Evolutionary conservation across 164 flowering plant species (phyloP).

Genomic region (Houttuynia cordata): DNA sequence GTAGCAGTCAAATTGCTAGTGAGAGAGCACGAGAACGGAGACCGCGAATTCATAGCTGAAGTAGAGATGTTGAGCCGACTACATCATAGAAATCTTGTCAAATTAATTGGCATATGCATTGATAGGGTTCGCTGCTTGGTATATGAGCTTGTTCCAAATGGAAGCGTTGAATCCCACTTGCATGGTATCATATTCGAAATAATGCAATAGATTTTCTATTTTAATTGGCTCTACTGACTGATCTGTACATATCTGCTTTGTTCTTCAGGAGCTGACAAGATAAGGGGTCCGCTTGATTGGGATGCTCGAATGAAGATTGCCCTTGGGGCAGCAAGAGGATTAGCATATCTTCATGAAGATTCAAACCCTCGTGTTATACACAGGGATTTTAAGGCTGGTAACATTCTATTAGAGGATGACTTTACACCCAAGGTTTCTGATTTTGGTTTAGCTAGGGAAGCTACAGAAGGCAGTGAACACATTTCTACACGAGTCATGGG

Average conservation of each 20-base stretch:
- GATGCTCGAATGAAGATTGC: conserved; percentile 91
- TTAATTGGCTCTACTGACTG: background rate
- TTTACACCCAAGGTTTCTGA: conserved; percentile 97
- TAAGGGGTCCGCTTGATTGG: conserved; percentile 66
- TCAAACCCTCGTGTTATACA: conserved; percentile 98
- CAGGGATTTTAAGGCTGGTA: conserved; percentile 94
- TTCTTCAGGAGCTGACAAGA: conserved; percentile 3
- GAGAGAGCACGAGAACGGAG: conserved; percentile 64
- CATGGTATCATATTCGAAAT: conserved; percentile 46
- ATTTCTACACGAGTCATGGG: conserved; percentile 86
- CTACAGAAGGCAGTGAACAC: conserved; percentile 61
- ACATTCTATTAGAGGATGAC: conserved; percentile 77
- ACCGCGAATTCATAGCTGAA: conserved; percentile 87
- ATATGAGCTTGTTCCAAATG: conserved; percentile 83
- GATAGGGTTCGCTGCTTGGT: conserved; percentile 80
- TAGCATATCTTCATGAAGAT: conserved; percentile 98
- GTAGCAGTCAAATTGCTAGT: conserved; percentile 83
- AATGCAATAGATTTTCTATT: no score
- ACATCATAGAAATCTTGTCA: conserved; percentile 95
- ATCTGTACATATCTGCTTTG: background rate
- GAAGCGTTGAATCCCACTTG: conserved; percentile 96
- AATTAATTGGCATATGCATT: conserved; percentile 82
- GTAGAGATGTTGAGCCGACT: conserved; percentile 94
- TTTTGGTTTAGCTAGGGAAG: conserved; percentile 94
- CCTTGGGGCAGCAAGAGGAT: conserved; percentile 94